A percentile compares a stretch with the other conserved stretches of the same genome.
Evolutionary conservation across 176 grass and related monocot species (phyloP).

Genomic region (Cenchrus americanus): DNA sequence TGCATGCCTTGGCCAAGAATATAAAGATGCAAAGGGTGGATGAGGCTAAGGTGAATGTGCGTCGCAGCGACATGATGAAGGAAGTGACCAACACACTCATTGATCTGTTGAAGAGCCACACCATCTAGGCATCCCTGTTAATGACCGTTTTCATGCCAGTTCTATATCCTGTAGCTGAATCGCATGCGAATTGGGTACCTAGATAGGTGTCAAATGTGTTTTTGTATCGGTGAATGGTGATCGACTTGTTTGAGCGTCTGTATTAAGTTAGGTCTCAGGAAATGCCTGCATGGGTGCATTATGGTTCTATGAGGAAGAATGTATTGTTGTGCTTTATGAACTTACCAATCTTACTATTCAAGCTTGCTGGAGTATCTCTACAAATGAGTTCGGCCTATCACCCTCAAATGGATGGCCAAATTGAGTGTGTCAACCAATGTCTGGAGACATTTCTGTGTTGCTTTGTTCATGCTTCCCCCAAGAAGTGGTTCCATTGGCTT

Average conservation of each 20-base stretch:
- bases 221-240: too few species aligned
- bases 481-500: too few species aligned
- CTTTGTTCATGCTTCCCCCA: too few species aligned
- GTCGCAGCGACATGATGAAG: constrained; percentile 24
- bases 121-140: background rate
- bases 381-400: too few species aligned
- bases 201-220: background rate
- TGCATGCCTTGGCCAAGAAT: constrained; percentile 40
- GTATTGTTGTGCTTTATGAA: background rate
- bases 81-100: constrained; percentile 46
- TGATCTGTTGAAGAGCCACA: constrained; percentile 20
- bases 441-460: too few species aligned
- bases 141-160: background rate
- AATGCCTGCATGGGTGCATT: background rate
- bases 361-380: too few species aligned
- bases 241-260: too few species aligned
- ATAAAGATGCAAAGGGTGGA: constrained; percentile 49
- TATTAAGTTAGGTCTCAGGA: background rate
- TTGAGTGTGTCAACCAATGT: too few species aligned
- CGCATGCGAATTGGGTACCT: background rate
- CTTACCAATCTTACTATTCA: too few species aligned
- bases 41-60: constrained; percentile 28
- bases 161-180: background rate
- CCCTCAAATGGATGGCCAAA: too few species aligned
- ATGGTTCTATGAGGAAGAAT: background rate